Base-by-base conservation (phyloP, 23 red algal species). In the Agarophyton chilense region DNA sequence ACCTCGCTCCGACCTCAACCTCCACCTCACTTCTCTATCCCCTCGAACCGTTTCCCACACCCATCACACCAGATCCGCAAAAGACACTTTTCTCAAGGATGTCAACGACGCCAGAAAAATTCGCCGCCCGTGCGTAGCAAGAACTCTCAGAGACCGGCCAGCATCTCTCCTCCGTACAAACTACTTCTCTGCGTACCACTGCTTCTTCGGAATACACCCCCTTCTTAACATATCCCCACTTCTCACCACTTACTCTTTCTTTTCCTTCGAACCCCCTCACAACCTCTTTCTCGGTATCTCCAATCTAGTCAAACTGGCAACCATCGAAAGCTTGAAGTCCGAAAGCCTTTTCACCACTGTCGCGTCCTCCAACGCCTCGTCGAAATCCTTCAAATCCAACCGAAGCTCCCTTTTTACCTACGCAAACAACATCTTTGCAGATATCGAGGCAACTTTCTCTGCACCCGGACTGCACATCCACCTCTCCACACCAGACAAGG, bases 171-270 rank as follows among this genome's bases (percentile, higher is more conserved):
- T n/a, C n/a, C n/a, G n/a, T n/a, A n/a, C n/a, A n/a, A n/a, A n/a
- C n/a, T n/a, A n/a, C n/a, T n/a, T n/a, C n/a, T n/a, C n/a, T n/a
- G n/a, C n/a, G n/a, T n/a, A n/a, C n/a, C n/a, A n/a, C 38, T 18
- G 28, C 34, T 70, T 70, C 34, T 18, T 70, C 17, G 64, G 40
- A 41, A 39, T 33, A 2, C 40, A 70, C 34, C 64, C 64, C n/a
- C 64, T 70, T 22, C 34, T 70, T 33, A 70, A 70, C 34, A 42
- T 70, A 6, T 70, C 64, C 14, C 14, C 64, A 13, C 64, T 70
- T 6, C 73, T 51, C 55, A 71, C 61, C 34, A 22, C 61, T 68
- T 83, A 83, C 49, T 63, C 4, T n/a, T 36, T 86, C 43, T 73
- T 86, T 42, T 72, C 61, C 32, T 64, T 83, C 79, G 53, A 83